Percentiles rank a stretch among this genome's conserved stretches.
Evolutionary conservation across 306 rosid species (phyloP).

Genomic region (Macrotyloma uniflorum): DNA sequence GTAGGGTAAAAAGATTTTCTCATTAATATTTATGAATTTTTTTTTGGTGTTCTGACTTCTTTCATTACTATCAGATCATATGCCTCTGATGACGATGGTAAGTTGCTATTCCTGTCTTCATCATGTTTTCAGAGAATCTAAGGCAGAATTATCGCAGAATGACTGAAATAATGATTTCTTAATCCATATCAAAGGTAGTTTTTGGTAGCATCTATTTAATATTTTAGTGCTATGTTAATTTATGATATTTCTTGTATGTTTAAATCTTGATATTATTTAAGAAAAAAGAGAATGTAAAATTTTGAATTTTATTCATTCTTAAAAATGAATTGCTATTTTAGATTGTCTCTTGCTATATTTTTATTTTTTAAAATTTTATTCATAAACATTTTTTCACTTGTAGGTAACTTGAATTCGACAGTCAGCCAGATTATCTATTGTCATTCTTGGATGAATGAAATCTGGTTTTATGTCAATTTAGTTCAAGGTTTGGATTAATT

Average conservation of each 20-base stretch:
- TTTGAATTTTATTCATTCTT: too few relatives aligned
- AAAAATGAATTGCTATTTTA: too few relatives aligned
- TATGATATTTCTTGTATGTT: constrained; percentile 17
- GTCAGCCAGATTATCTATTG: constrained; percentile 20
- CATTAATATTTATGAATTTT: constrained; percentile 21
- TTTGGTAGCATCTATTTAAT: constrained; percentile 25
- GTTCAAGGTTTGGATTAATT: constrained; percentile 42
- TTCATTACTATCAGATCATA: constrained; percentile 10
- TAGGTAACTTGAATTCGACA: constrained; percentile 40
- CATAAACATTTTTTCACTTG: constrained; percentile 35
- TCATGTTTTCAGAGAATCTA: constrained; percentile 6
- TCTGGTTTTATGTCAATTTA: constrained; percentile 30
- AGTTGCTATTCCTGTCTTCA: constrained; percentile 28
- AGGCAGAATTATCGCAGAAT: background rate
- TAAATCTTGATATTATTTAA: too few relatives aligned
- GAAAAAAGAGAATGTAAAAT: too few relatives aligned
- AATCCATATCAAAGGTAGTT: constrained; percentile 19
- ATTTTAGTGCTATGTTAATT: background rate
- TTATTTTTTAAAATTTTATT: constrained; percentile 12
- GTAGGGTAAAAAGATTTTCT: constrained; percentile 21
- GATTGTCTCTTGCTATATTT: background rate
- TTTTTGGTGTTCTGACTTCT: constrained; percentile 31
- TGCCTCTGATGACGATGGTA: constrained; percentile 28
- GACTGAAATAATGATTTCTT: constrained; percentile 24
- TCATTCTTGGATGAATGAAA: constrained; percentile 35